These are phyloP conservation scores for Xerocomellus dryophilus DNA, from an alignment of 768 basidiomycete genomes.

Conservation along the genomic window DNA sequence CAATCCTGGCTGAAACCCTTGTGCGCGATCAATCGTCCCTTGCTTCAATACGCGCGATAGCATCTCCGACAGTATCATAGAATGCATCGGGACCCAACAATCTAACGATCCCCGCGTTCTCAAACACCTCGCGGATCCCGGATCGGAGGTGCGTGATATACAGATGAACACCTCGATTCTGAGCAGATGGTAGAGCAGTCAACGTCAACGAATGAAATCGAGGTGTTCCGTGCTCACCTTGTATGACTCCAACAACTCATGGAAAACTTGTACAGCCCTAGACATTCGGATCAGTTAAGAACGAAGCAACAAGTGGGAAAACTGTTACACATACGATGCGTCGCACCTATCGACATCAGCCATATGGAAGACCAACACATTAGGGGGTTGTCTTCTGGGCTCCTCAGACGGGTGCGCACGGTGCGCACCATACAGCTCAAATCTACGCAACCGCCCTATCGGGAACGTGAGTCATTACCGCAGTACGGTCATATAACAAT, in stretches of 20 bases:
- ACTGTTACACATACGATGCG: conserved; percentile 68
- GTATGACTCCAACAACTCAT: conserved; percentile 77
- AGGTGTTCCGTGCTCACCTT: conserved; percentile 40
- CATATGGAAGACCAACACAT: conserved; percentile 86
- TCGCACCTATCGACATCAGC: conserved; percentile 89
- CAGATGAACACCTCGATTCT: conserved; percentile 44
- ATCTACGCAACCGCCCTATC: conserved; percentile 70
- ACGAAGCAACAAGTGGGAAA: background rate
- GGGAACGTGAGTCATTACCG: background rate
- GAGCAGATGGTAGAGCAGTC: background rate
- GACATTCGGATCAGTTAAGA: conserved; percentile 5
- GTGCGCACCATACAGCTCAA: conserved; percentile 84
- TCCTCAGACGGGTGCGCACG: conserved; percentile 87
- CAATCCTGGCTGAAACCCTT: background rate
- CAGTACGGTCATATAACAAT: background rate
- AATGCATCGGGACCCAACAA: conserved; percentile 45
- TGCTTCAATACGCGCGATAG: conserved; percentile 38
- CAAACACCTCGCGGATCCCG: conserved; percentile 37
- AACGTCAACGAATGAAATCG: background rate
- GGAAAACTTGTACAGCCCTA: conserved; percentile 82
- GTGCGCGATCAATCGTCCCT: conserved; percentile 9
- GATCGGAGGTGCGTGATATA: conserved; percentile 47
- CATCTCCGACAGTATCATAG: conserved; percentile 42
- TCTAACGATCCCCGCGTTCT: conserved; percentile 42
- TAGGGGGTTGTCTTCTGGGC: conserved; percentile 71